Conservation (phyloP, 352 stramenopile species). For the Globisporangium paddicum region DNA sequence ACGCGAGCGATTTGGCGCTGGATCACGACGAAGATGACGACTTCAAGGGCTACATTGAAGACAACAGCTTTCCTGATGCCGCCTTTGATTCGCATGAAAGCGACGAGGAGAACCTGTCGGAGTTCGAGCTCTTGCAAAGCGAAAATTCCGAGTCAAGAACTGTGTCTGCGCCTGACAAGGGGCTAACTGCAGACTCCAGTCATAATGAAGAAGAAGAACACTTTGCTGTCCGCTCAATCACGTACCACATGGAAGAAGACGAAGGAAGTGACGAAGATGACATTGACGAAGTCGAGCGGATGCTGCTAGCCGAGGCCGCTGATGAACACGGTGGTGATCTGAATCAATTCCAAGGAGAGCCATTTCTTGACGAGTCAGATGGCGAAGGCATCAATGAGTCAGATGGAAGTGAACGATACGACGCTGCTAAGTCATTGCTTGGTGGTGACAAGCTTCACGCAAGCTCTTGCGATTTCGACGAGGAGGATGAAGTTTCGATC, state of each 20-base stretch:
- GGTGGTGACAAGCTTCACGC: background rate
- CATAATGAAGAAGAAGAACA: background rate
- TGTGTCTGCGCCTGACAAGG: background rate
- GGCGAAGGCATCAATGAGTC: background rate
- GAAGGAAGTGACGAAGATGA: constrained; percentile 10
- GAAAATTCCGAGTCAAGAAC: background rate
- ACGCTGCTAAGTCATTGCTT: background rate
- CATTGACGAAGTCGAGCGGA: constrained; percentile 10
- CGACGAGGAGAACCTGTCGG: constrained; percentile 2
- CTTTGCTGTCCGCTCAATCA: background rate
- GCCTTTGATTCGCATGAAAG: background rate
- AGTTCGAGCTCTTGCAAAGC: constrained; percentile 1
- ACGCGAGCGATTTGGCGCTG: background rate
- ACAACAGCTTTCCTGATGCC: background rate
- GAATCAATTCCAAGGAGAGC: background rate
- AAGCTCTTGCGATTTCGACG: background rate
- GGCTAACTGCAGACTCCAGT: background rate
- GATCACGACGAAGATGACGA: background rate
- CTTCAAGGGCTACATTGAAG: background rate
- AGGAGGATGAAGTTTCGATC: background rate
- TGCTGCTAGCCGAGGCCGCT: constrained; percentile 4
- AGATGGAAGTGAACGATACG: background rate
- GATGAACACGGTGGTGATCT: background rate
- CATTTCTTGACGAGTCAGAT: background rate
- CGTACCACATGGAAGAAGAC: constrained; percentile 12